These are phyloP conservation scores for Cercospora zeina DNA, from an alignment of 2,329 filamentous ascomycete genomes.

Conservation along the genomic window DNA sequence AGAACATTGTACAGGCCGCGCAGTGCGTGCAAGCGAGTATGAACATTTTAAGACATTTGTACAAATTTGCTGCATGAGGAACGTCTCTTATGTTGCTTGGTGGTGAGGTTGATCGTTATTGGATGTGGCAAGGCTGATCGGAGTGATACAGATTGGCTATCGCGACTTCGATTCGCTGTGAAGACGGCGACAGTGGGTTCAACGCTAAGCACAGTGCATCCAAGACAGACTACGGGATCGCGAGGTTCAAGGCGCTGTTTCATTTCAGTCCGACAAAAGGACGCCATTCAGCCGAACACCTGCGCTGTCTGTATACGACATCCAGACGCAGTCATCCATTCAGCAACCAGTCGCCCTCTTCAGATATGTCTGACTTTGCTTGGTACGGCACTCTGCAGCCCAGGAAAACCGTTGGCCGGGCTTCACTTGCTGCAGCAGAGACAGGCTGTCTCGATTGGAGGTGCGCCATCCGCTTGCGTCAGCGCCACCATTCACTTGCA, in stretches of 20 bases:
- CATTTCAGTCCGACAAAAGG: too few species aligned
- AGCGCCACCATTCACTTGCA: background rate
- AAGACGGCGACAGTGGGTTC: too few species aligned
- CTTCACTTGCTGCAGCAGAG: background rate
- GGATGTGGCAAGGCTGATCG: background rate
- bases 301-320: too few species aligned
- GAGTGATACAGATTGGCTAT: background rate
- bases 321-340: too few species aligned
- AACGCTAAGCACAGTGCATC: too few species aligned
- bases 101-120: background rate
- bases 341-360: background rate
- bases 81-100: background rate
- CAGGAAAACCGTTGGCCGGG: background rate
- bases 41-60: background rate
- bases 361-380: background rate
- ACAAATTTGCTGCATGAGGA: background rate
- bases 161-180: background rate
- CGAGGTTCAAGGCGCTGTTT: too few species aligned
- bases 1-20: slow-evolving; percentile 8
- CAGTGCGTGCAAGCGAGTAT: background rate
- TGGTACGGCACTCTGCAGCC: background rate
- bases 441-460: background rate
- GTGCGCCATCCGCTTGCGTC: background rate
- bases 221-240: too few species aligned
- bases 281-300: too few species aligned